phyloP scores from a whole-genome alignment of 1,139 yeast species.

The Pneumocystis oryctolagi region DNA sequence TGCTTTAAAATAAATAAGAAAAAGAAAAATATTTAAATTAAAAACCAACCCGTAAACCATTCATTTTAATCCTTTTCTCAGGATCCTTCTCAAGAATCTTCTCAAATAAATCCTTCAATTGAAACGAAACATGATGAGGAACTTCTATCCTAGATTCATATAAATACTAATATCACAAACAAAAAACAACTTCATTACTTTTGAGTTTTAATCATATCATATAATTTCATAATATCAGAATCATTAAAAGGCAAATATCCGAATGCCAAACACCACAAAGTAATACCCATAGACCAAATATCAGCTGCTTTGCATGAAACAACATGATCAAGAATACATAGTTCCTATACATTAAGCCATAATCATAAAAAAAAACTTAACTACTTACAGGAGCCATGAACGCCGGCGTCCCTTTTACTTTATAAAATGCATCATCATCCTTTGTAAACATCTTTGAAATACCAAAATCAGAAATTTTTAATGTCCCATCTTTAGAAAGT shows the following conservation, averaged over 20 bases:
- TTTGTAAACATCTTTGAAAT: slow-evolving; percentile 55
- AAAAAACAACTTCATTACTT: slow-evolving; percentile 12
- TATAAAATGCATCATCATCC: slow-evolving; percentile 29
- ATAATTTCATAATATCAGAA: slow-evolving; percentile 37
- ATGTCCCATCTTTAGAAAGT: slow-evolving; percentile 55
- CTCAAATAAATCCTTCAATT: slow-evolving; percentile 21
- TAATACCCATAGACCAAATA: slow-evolving; percentile 69
- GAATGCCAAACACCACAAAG: slow-evolving; percentile 29
- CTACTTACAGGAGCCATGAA: slow-evolving; percentile 49
- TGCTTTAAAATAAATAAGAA: slow-evolving; percentile 14
- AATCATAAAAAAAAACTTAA: slow-evolving; percentile 23
- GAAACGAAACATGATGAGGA: slow-evolving; percentile 14
- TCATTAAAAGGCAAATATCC: slow-evolving; percentile 30
- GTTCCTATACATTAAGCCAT: slow-evolving; percentile 61
- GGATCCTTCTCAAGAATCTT: slow-evolving; percentile 38
- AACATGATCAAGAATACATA: slow-evolving; percentile 30
- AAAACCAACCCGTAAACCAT: slow-evolving; percentile 27
- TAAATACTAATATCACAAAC: not conserved
- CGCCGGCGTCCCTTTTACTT: slow-evolving; percentile 77
- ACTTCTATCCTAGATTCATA: slow-evolving; percentile 5
- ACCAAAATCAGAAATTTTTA: slow-evolving; percentile 90
- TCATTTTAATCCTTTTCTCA: slow-evolving; percentile 37
- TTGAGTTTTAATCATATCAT: slow-evolving; percentile 20
- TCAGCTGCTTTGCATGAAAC: slow-evolving; percentile 52
- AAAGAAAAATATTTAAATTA: not conserved